phyloP scores from a whole-genome alignment of 2,329 filamentous ascomycete genomes.

The Dactylonectria estremocensis region DNA sequence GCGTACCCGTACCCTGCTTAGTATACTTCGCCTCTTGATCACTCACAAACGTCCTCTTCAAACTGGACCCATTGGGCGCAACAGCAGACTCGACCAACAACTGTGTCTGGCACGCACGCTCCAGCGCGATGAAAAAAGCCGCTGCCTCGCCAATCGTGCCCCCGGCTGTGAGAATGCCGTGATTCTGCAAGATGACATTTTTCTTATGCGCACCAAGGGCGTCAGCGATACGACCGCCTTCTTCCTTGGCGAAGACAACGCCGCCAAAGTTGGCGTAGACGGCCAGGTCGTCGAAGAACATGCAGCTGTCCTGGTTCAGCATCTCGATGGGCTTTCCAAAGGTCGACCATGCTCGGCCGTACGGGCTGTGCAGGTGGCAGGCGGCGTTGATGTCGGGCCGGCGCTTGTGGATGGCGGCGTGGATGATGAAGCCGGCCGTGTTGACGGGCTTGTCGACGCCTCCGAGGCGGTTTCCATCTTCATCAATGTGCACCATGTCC shows the following conservation, averaged over 20 bases:
- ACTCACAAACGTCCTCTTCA: constrained; percentile 55
- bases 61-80: constrained; percentile 42
- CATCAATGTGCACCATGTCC: constrained; percentile 78
- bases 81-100: constrained; percentile 75
- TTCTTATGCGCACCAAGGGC: constrained; percentile 71
- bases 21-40: constrained; percentile 59
- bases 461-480: constrained; percentile 71
- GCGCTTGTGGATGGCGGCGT: constrained; percentile 75
- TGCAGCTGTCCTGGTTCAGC: constrained; percentile 76
- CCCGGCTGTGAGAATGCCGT: constrained; percentile 79
- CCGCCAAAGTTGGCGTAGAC: constrained; percentile 71
- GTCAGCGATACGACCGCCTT: constrained; percentile 73
- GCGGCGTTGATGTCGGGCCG: constrained; percentile 75
- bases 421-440: constrained; percentile 78
- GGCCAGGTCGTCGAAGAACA: constrained; percentile 74
- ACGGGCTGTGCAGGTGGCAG: constrained; percentile 75
- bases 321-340: constrained; percentile 77
- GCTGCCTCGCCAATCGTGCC: constrained; percentile 80
- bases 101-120: constrained; percentile 78
- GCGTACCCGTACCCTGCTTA: constrained; percentile 41
- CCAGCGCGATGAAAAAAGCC: constrained; percentile 77
- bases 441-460: constrained; percentile 74
- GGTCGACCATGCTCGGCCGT: constrained; percentile 76
- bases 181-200: constrained; percentile 77
- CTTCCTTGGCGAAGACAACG: constrained; percentile 70